These are phyloP conservation scores for Rheum nobile DNA, from an alignment of 148 eudicot species.

Conservation along the genomic window DNA sequence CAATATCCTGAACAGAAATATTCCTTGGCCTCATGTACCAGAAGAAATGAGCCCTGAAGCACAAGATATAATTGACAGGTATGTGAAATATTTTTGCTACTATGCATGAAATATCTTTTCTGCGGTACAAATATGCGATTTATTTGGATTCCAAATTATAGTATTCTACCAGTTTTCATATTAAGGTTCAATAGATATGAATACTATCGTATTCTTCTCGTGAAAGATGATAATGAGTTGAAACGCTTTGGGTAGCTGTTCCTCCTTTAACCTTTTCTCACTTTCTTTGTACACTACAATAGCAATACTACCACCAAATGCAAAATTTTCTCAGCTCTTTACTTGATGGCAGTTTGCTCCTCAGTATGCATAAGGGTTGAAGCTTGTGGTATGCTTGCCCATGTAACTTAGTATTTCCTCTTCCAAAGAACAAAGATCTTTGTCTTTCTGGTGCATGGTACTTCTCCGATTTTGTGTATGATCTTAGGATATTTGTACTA, in stretches of 20 bases:
- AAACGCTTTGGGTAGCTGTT: not conserved
- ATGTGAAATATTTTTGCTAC: conserved; percentile 16
- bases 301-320: not conserved
- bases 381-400: not conserved
- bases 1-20: conserved; percentile 87
- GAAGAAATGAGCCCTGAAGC: conserved; percentile 92
- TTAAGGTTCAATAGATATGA: not conserved
- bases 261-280: not conserved
- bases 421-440: not conserved
- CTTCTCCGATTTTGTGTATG: not conserved
- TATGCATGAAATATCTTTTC: not conserved
- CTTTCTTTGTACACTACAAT: not conserved
- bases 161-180: not conserved
- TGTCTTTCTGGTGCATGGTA: not conserved
- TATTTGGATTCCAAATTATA: not conserved
- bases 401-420: not conserved
- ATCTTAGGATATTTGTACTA: not conserved
- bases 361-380: not conserved
- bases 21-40: conserved; percentile 89
- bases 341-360: not conserved
- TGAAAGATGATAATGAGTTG: not conserved
- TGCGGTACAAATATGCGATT: not conserved
- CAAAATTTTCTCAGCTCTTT: not conserved
- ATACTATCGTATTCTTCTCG: not conserved
- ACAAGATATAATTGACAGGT: conserved; percentile 79